phyloP scores from a whole-genome alignment of 768 basidiomycete species.

The Cystofilobasidium ferigula region DNA sequence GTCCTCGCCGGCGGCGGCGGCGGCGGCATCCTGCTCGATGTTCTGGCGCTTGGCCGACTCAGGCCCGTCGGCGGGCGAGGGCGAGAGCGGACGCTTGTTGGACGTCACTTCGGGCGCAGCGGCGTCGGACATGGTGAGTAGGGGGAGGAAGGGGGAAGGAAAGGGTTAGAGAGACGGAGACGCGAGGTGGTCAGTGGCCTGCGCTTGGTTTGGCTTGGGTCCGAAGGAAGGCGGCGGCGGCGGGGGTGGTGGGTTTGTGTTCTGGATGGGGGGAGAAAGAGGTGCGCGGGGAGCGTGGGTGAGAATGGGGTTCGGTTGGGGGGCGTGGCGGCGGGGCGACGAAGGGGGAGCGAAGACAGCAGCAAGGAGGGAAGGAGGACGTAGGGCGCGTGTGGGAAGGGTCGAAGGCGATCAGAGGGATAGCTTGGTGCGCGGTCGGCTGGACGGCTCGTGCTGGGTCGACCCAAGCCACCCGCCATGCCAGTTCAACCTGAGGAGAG shows the following conservation, averaged over 20 bases:
- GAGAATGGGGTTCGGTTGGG: slow-evolving; percentile 5
- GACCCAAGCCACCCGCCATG: too few relatives aligned
- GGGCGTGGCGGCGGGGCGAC: too few relatives aligned
- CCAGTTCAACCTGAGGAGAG: too few relatives aligned
- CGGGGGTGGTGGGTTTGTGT: too few relatives aligned
- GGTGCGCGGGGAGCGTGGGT: neutral
- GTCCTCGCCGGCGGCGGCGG: slow-evolving; percentile 11
- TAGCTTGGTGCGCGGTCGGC: too few relatives aligned
- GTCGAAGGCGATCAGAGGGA: too few relatives aligned
- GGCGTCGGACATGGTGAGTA: neutral
- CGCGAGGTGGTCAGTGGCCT: slow-evolving; percentile 10
- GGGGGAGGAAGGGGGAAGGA: neutral
- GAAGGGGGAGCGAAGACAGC: slow-evolving; percentile 6
- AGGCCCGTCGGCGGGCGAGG: slow-evolving; percentile 4
- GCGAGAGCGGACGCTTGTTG: slow-evolving; percentile 25
- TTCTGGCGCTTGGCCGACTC: slow-evolving; percentile 18
- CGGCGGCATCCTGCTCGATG: too few relatives aligned
- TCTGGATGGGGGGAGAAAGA: slow-evolving; percentile 11
- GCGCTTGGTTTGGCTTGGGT: too few relatives aligned
- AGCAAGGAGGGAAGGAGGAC: slow-evolving; percentile 19
- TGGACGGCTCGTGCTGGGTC: too few relatives aligned
- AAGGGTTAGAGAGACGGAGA: slow-evolving; percentile 39
- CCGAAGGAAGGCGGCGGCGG: slow-evolving; percentile 27
- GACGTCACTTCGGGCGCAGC: neutral
- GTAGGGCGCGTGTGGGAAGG: slow-evolving; percentile 26